Evolutionary conservation across 805 yeast species (phyloP), one percentile per base, ranked within the genome.

Genomic region (Nakazawaea populi): DNA sequence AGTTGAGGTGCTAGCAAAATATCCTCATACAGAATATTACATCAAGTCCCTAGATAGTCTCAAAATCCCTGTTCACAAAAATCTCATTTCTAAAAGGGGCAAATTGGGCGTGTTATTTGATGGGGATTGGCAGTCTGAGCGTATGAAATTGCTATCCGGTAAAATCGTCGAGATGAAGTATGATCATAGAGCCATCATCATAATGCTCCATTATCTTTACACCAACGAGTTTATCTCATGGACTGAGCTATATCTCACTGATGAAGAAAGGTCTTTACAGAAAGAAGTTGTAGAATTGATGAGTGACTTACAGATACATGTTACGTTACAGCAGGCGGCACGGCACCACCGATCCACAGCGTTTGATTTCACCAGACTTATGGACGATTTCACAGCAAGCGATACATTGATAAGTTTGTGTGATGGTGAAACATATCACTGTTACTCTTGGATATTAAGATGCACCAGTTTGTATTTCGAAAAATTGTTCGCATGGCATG

Each of bases 401-500:
- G 87, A 83, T 58, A 73, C 79, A 2, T 57, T 58, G 0, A 64
- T 88, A 2, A 56, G 56, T 5, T 24, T 45, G n/a, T 54, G 65
- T 1, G 83, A 80, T 56, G 81, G 79, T 1, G 68, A 64, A 9
- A 8, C 8, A n/a, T 35, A 75, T 0, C 51, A 53, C 4, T 75
- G 79, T 6, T 80, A 81, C 58, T 74, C 83, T 2, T 69, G 72
- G 9, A 65, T 89, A 4, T 59, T 90, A n/a, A 60, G 67, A 4
- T 63, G 77, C 0, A 67, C 95, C 52, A 78, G 83, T 44, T 81
- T 79, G 0, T 87, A 74, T 59, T 88, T 90, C 61, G 83, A 79
- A 50, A 73, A 83, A 0, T 55, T 80, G 2, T 71, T 86, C 36
- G 61, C 80, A 45, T 88, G 94, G 95, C 60, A 56, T 8, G 49